These are phyloP conservation scores for Narthecium ossifragum DNA, from an alignment of 106 monocot genomes.

Conservation along the genomic window DNA sequence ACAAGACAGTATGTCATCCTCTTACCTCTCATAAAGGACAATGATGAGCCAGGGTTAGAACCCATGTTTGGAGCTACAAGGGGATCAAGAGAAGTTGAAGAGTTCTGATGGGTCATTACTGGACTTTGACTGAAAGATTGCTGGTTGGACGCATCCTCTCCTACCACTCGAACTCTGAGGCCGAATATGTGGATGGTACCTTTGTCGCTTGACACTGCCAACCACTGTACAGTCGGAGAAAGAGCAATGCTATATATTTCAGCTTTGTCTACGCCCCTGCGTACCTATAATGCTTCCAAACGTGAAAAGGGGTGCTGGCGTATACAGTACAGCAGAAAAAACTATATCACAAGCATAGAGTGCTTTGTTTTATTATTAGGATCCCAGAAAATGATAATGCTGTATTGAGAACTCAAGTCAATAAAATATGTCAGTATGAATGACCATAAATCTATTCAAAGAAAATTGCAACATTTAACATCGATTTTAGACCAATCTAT, in stretches of 20 bases:
- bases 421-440: too few relatives aligned
- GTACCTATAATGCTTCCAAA: slow-evolving; percentile 46
- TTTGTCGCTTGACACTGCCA: slow-evolving; percentile 91
- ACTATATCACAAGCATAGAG: too few relatives aligned
- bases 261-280: slow-evolving; percentile 84
- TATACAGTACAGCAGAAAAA: too few relatives aligned
- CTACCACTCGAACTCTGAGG: slow-evolving; percentile 74
- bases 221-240: slow-evolving; percentile 80
- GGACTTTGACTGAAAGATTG: slow-evolving; percentile 24
- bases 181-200: slow-evolving; percentile 89
- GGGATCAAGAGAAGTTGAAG: slow-evolving; percentile 62
- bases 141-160: slow-evolving; percentile 56
- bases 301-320: too few relatives aligned
- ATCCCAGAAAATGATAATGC: too few relatives aligned
- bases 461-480: too few relatives aligned
- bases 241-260: slow-evolving; percentile 91
- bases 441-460: too few relatives aligned
- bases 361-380: too few relatives aligned
- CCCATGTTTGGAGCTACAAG: slow-evolving; percentile 55
- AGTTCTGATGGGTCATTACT: slow-evolving; percentile 57
- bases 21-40: slow-evolving; percentile 90
- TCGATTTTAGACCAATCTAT: too few relatives aligned
- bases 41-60: slow-evolving; percentile 67
- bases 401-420: too few relatives aligned
- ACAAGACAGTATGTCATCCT: background rate